phyloP scores from a whole-genome alignment of 768 basidiomycete genomes.

The Lyophyllum decastes region DNA sequence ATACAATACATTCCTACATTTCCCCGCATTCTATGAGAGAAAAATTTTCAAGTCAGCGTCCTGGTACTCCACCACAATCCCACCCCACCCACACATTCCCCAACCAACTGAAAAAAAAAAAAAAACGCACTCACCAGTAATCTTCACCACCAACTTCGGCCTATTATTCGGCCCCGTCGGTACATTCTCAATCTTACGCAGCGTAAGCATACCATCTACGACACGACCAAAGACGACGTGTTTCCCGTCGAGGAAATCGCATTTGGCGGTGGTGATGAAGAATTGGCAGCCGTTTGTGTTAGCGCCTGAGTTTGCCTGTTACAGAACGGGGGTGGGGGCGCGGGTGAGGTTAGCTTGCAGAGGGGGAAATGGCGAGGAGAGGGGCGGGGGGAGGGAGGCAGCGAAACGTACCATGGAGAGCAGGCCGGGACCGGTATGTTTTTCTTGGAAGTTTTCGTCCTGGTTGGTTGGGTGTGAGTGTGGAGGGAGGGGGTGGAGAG shows the following conservation, averaged over 20 bases:
- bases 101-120: too few species aligned
- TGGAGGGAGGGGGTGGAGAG: not conserved
- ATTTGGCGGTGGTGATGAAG: slow-evolving; percentile 94
- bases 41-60: too few species aligned
- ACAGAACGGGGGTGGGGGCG: too few species aligned
- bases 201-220: slow-evolving; percentile 90
- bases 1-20: slow-evolving; percentile 3
- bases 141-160: slow-evolving; percentile 87
- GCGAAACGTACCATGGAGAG: slow-evolving; percentile 78
- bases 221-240: slow-evolving; percentile 93
- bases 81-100: too few species aligned
- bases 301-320: slow-evolving; percentile 94
- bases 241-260: slow-evolving; percentile 94
- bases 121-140: slow-evolving; percentile 56
- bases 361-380: not conserved
- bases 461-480: slow-evolving; percentile 28
- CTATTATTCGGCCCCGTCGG: slow-evolving; percentile 89
- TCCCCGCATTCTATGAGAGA: slow-evolving; percentile 13
- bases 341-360: too few species aligned
- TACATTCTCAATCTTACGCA: slow-evolving; percentile 96
- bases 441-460: slow-evolving; percentile 95
- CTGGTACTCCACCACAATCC: too few species aligned
- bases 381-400: not conserved
- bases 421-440: slow-evolving; percentile 84
- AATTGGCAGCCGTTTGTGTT: slow-evolving; percentile 98